Evolutionary conservation across 2,329 filamentous ascomycete species (phyloP), one percentile per base, ranked within the genome.

Genomic region (Trichoderma afroharzianum): DNA sequence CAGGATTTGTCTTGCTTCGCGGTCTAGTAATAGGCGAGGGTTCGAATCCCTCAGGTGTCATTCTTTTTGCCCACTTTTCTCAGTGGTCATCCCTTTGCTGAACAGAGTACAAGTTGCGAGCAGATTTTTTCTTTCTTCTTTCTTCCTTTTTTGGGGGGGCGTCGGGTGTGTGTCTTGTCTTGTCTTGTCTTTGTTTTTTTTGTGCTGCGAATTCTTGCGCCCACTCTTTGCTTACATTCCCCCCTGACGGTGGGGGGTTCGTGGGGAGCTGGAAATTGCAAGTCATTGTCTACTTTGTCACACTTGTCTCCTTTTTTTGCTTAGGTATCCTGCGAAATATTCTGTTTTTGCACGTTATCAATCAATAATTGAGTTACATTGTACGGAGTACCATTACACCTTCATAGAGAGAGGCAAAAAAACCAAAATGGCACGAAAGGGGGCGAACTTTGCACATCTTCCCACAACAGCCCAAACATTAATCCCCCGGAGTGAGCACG

Each of bases 31-130:
- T 77, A 76, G 75, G 76, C 76, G 77, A 76, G 76, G 77, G 77
- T 78, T 78, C 77, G 77, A 78, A 76, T 78, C 77, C 77, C 77
- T 76, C 77, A 77, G 76, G 76, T 77, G 76, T 78, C 76, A 78
- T 14, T 59, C 7, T 53, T 30, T 71, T 68, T 24, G 36, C 15
- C 30, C 4, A 5, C 1, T 50, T 67, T 24, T 47, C 39, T 6
- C 4, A 6, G 4, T 36, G 33, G 0, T 18, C 39, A 8, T 18
- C 39, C 43, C 14, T 21, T 4, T 18, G 5, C 18, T 3, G 3
- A 24, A 32, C n/a, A 32, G 26, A 50, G 32, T 4, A 36, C 18
- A 24, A 21, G n/a, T 26, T 36, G 32, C 58, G 58, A 39, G 32
- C n/a, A 24, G n/a, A 2, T 43, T 18, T 62, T 62, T 59, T 21